phyloP scores from a whole-genome alignment of 2,329 filamentous ascomycete species.

The Leptographium wingfieldii region DNA sequence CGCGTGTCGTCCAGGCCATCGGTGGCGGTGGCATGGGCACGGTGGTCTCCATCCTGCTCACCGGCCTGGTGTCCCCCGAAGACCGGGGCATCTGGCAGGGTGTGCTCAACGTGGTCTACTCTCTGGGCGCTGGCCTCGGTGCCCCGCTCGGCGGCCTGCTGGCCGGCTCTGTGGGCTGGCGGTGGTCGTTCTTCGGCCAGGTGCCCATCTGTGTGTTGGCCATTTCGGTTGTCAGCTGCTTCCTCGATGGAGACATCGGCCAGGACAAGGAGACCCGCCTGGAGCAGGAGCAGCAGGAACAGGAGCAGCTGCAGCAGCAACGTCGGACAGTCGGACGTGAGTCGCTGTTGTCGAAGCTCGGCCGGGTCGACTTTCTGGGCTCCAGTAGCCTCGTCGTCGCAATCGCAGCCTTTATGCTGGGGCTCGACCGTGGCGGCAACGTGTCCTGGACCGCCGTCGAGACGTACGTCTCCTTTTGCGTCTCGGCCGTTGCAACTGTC shows the following conservation, averaged over 20 bases:
- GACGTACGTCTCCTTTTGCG: background rate
- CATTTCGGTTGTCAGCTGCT: background rate
- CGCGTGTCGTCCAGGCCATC: constrained; percentile 39
- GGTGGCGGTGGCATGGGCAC: constrained; percentile 64
- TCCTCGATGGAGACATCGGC: background rate
- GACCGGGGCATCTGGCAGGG: constrained; percentile 65
- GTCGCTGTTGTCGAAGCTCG: background rate
- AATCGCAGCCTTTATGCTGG: background rate
- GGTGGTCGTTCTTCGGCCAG: constrained; percentile 1
- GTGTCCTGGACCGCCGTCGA: background rate
- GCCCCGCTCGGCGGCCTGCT: constrained; percentile 17
- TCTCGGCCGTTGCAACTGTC: background rate
- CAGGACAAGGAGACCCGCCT: background rate
- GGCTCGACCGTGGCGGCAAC: constrained; percentile 1
- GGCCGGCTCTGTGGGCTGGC: background rate
- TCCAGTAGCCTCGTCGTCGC: background rate
- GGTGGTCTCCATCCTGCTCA: constrained; percentile 55
- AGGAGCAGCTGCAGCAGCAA: background rate
- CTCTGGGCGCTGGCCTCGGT: constrained; percentile 51
- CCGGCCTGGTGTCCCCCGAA: constrained; percentile 56
- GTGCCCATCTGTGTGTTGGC: background rate
- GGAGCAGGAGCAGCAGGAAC: background rate
- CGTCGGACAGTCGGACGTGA: background rate
- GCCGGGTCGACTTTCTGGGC: background rate
- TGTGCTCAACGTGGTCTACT: constrained; percentile 57